Base-by-base conservation (phyloP, 805 yeast genomes). In the Ogataea saltuana region DNA sequence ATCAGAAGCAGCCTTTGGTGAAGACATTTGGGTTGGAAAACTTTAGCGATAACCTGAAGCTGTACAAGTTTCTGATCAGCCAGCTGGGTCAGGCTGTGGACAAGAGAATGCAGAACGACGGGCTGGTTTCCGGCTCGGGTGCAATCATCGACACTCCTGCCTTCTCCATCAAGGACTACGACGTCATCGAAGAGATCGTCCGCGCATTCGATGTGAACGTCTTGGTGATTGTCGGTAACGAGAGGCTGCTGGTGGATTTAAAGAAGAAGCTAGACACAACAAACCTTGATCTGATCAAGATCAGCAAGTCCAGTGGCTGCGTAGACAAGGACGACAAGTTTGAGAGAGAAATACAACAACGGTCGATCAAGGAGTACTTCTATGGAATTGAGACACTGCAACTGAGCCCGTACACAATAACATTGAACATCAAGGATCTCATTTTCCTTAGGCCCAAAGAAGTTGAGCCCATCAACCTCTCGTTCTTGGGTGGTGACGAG, bases 1-100 rank as follows among this genome's bases (percentile, higher is more conserved):
- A 86, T 60, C 86, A 87, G n/a, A 87, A 88, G 60, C 95, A 88
- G 62, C 97, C 98, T 0, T 61, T 85, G n/a, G 91, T 85, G 7
- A 83, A 85, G 55, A 81, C 76, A 55, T 88, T 72, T 63, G 99
- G 98, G 0, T 72, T 82, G 41, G 86, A 82, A 37, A 64, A 69
- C 27, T 71, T 78, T 10, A 52, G 64, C 1, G 82, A 79, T 10
- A 88, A 88, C 60, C 59, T 74, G 32, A 74, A 72, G 32, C 70
- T 74, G 40, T 88, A 78, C 65, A 71, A 74, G 48, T 65, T 70
- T 38, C 69, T 71, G 31, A 50, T 80, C 1, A 59, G 76, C 1
- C 71, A 75, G 45, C 64, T 71, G 27, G 67, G 69, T 16, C 57
- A 56, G 4, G 50, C 63, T 21, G 66, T 75, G 17, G 59, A 71